Evolutionary conservation across 2,329 filamentous ascomycete species (phyloP), one percentile per base, ranked within the genome.

Genomic region (Verticillium dahliae): DNA sequence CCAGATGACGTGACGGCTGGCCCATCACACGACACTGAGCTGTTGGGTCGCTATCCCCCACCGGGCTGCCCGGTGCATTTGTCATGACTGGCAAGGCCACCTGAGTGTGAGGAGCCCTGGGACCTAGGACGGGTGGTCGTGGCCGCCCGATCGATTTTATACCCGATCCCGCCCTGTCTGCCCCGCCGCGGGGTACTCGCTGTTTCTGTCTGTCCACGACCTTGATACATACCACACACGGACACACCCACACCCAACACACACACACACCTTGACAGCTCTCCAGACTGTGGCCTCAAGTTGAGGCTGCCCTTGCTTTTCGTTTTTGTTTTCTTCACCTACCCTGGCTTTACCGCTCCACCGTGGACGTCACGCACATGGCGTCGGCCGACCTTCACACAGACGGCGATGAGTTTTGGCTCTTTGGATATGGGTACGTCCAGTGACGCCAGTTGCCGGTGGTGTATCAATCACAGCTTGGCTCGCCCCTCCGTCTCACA

Each of bases 361-460:
- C 10, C 45, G n/a, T 4, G 22, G 4, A 50, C 45, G 6, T 27
- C 18, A 22, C 45, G 22, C 5, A n/a, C 27, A 50, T 50, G 45
- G 18, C 45, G n/a, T 50, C 45, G 7, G 18, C n/a, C 45, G 45
- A 50, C 45, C 62, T 73, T 56, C 63, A 70, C 55, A 67, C 68
- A 69, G 71, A 71, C 70, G 68, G 68, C 65, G 80, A 84, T 39
- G 91, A 96, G 72, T 92, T 98, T 70, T 99, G 95, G 95, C 81
- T 99, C 56, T 98, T 97, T 75, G 95, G 95, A 65, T 99, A 98
- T 72, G 95, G 94, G 94, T 97, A 80, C 67, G 82, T 78, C 55
- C 18, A 57, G 38, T 57, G 41, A 22, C 59, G 13, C 41, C 60
- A 38, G 56, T 45, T 35, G 54, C 55, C 13, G 56, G n/a, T 27